phyloP scores from a whole-genome alignment of 1,139 yeast species.

The Saccharomyces hybrid region DNA sequence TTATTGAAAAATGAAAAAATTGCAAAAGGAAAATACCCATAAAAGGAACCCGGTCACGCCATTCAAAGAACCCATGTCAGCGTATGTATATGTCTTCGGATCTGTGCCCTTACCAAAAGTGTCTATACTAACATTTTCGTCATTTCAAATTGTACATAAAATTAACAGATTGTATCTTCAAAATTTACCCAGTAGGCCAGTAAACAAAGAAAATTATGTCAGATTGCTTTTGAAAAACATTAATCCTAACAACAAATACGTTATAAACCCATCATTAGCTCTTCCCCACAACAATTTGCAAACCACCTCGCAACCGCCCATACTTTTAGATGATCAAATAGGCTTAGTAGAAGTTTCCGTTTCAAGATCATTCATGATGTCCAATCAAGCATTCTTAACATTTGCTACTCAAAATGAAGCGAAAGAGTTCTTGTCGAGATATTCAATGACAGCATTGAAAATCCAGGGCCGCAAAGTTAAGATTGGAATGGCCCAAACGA shows the following conservation, averaged over 20 bases:
- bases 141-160: not conserved
- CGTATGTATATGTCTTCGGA: not conserved
- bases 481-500: conserved; percentile 33
- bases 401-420: conserved; percentile 44
- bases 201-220: conserved; percentile 16
- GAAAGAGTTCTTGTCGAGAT: conserved; percentile 39
- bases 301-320: not conserved
- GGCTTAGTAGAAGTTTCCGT: conserved; percentile 18
- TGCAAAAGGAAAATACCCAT: not conserved
- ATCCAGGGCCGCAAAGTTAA: conserved; percentile 52
- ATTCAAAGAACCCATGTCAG: not conserved
- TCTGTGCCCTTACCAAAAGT: not conserved
- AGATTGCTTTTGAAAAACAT: conserved; percentile 16
- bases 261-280: conserved; percentile 7
- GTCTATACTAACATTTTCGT: conserved; percentile 1
- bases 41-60: not conserved
- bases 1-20: not conserved
- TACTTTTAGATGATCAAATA: conserved; percentile 14
- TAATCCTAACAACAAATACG: conserved; percentile 16
- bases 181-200: conserved; percentile 26
- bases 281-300: conserved; percentile 11
- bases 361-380: conserved; percentile 36
- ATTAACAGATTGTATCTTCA: conserved; percentile 13
- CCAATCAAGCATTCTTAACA: conserved; percentile 85
- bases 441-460: conserved; percentile 35